A percentile compares a stretch with the other conserved stretches of the same genome.
These are phyloP conservation scores for Blepharisma stoltei DNA, from an alignment of 73 alveolate genomes.

Conservation along the genomic window DNA sequence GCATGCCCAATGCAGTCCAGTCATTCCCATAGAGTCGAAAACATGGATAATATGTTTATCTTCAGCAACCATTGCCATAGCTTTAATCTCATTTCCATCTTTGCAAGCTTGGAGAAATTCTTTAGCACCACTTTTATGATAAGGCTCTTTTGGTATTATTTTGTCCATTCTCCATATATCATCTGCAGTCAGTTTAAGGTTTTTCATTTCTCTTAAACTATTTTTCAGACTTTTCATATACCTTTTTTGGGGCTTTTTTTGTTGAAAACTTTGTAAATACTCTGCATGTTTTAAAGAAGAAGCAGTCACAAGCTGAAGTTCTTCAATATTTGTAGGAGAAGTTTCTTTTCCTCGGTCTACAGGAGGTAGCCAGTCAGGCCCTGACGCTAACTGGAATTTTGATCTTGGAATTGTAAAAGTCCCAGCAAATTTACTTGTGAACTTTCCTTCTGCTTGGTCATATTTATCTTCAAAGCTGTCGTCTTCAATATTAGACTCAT, in stretches of 20 bases:
- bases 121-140: neutral
- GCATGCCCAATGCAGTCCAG: slow-evolving; percentile 15
- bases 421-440: neutral
- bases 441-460: neutral
- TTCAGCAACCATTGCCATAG: neutral
- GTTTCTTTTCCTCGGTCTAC: neutral
- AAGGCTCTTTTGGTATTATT: slow-evolving; percentile 4
- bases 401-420: neutral
- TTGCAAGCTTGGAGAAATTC: slow-evolving; percentile 12
- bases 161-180: neutral
- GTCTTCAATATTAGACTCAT: no score
- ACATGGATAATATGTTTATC: neutral
- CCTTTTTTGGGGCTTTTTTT: neutral
- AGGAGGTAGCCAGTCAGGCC: neutral
- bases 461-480: neutral
- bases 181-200: neutral
- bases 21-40: slow-evolving; percentile 34
- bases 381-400: neutral
- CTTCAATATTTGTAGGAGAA: neutral
- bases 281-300: neutral
- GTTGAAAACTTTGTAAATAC: neutral
- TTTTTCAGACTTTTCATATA: neutral
- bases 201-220: neutral
- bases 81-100: neutral
- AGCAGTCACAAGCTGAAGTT: neutral